Conservation (phyloP, 2,329 filamentous ascomycete species). For the Incumbomyces delicatus region DNA sequence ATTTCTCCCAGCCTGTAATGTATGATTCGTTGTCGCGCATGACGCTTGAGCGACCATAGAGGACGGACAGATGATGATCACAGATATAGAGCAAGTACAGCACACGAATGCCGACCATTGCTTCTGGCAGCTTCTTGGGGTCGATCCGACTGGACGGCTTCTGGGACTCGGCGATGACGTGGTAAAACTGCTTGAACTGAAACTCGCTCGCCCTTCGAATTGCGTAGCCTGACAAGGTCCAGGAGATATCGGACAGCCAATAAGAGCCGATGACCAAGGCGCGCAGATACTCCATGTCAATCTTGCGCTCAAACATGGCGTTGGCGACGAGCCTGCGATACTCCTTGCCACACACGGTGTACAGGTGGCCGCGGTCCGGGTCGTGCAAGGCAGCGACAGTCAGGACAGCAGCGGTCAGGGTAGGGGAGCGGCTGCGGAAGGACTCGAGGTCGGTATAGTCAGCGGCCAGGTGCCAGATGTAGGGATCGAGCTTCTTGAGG, state of each 20-base stretch:
- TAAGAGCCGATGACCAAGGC: conserved; percentile 47
- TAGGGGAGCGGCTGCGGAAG: conserved; percentile 39
- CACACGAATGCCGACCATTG: conserved; percentile 26
- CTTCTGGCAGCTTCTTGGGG: conserved; percentile 16
- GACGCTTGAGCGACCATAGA: conserved; percentile 35
- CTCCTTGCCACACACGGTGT: conserved; percentile 38
- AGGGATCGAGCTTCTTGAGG: conserved; percentile 36
- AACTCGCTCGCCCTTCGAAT: conserved; percentile 36
- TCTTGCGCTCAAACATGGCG: conserved; percentile 43
- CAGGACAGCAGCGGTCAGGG: conserved; percentile 41
- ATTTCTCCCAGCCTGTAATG: conserved; percentile 27
- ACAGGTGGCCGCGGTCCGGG: conserved; percentile 22
- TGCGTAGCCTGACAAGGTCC: conserved; percentile 35
- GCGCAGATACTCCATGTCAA: conserved; percentile 42
- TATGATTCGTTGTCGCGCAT: conserved; percentile 30
- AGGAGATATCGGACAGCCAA: conserved; percentile 46
- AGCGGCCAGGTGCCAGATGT: conserved; percentile 39
- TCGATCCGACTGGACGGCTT: conserved; percentile 18
- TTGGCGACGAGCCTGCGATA: conserved; percentile 44
- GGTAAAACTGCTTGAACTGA: conserved; percentile 34
- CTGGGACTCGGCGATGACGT: conserved; percentile 23
- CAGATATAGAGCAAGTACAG: conserved; percentile 36
- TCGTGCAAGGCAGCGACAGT: conserved; percentile 43
- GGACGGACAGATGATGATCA: conserved; percentile 37
- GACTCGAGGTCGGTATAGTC: conserved; percentile 38